These are phyloP conservation scores for Apiospora rasikravindrae DNA, from an alignment of 2,329 filamentous ascomycete species.

Conservation along the genomic window DNA sequence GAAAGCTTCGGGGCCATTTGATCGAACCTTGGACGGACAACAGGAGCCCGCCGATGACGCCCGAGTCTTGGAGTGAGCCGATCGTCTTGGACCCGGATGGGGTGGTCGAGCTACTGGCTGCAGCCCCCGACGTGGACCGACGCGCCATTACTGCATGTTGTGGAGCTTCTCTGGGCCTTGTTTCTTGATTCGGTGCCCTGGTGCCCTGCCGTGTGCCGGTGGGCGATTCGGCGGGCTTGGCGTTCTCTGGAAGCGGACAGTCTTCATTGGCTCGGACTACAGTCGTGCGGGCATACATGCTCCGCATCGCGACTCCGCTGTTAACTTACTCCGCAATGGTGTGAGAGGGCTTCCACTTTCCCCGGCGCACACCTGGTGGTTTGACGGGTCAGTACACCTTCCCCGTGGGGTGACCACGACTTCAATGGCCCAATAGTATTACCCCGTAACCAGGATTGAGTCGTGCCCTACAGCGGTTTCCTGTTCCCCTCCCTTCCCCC, in stretches of 20 bases:
- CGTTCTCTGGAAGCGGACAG: background rate
- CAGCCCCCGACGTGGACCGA: background rate
- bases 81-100: background rate
- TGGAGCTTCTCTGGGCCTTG: background rate
- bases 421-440: background rate
- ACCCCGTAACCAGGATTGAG: background rate
- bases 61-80: background rate
- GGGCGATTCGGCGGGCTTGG: background rate
- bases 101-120: background rate
- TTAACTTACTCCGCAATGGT: constrained; percentile 1
- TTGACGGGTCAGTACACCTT: background rate
- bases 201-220: background rate
- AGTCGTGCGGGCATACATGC: background rate
- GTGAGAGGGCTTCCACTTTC: constrained; percentile 4
- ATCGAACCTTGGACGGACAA: background rate
- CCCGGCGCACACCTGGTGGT: background rate
- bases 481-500: background rate
- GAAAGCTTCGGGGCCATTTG: background rate
- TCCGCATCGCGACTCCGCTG: constrained; percentile 8
- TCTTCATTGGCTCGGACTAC: constrained; percentile 16
- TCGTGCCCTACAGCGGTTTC: background rate
- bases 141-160: background rate
- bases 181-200: background rate
- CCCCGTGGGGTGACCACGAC: background rate
- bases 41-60: constrained; percentile 5